Percentiles rank a stretch among this genome's conserved stretches.
These are phyloP conservation scores for Erodium moschatum DNA, from an alignment of 441 rosid species.

Conservation along the genomic window DNA sequence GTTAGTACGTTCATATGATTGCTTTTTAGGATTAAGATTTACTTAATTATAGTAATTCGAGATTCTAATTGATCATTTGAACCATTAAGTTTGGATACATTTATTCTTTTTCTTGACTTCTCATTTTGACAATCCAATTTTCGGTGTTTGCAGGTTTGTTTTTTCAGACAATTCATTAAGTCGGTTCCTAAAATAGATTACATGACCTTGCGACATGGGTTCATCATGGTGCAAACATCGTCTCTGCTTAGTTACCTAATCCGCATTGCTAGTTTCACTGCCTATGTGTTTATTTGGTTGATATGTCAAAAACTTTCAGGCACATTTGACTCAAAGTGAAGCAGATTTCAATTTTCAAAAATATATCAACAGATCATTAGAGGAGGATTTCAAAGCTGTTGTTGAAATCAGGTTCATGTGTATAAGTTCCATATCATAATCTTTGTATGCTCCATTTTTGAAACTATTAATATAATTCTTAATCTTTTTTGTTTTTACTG, in stretches of 20 bases:
- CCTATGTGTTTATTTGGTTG: neutral
- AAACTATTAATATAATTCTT: neutral
- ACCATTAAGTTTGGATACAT: no score
- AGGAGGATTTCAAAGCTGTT: conserved; percentile 53
- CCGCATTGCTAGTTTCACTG: neutral
- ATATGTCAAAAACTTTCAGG: conserved; percentile 25
- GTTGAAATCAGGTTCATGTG: conserved; percentile 46
- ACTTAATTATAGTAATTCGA: no score
- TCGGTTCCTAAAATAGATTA: conserved; percentile 64
- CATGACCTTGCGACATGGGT: conserved; percentile 57
- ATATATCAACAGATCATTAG: conserved; percentile 55
- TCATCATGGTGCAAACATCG: conserved; percentile 40
- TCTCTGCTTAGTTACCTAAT: neutral
- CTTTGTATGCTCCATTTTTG: neutral
- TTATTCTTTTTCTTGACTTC: no score
- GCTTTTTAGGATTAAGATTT: no score
- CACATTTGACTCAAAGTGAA: conserved; percentile 50
- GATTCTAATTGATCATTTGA: no score
- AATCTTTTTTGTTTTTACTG: neutral
- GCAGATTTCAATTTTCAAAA: conserved; percentile 42
- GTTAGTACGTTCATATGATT: no score
- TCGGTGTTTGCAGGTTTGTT: conserved; percentile 34
- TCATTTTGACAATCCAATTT: neutral
- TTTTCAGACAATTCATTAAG: conserved; percentile 53
- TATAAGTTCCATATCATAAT: neutral